Evolutionary conservation across 2,329 filamentous ascomycete species (phyloP).

Genomic region (Parastagonospora avenae): DNA sequence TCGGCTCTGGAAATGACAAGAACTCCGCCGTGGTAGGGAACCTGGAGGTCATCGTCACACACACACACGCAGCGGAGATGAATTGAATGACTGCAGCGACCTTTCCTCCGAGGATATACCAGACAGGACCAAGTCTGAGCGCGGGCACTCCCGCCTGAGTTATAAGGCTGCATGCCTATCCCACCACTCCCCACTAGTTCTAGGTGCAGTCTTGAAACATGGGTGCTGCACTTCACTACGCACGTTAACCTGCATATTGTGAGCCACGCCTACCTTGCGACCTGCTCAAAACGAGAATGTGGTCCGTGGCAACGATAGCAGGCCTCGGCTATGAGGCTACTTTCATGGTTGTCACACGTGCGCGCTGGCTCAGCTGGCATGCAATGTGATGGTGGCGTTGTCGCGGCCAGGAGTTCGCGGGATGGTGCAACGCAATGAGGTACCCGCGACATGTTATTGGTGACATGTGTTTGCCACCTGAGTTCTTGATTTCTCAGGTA

Average conservation of each 20-base stretch:
- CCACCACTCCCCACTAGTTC: too few species aligned
- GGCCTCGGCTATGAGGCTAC: not conserved
- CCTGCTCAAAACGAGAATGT: slow-evolving; percentile 1
- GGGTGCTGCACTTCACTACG: not conserved
- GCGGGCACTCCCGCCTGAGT: not conserved
- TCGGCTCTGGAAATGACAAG: slow-evolving; percentile 32
- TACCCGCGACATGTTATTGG: too few species aligned
- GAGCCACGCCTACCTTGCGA: not conserved
- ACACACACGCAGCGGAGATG: not conserved
- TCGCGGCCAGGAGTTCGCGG: too few species aligned
- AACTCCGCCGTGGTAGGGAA: slow-evolving; percentile 32
- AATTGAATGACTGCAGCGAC: too few species aligned
- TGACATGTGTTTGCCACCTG: too few species aligned
- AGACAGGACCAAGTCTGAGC: not conserved
- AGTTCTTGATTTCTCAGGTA: too few species aligned
- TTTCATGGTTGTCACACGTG: too few species aligned
- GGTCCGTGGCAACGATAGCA: not conserved
- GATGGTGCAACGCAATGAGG: too few species aligned
- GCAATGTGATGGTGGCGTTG: too few species aligned
- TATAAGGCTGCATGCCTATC: not conserved
- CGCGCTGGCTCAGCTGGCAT: too few species aligned
- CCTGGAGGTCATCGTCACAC: slow-evolving; percentile 26
- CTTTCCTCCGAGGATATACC: not conserved
- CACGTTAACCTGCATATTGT: not conserved
- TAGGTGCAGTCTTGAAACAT: not conserved